These are phyloP conservation scores for Sporothrix dimorphospora DNA, from an alignment of 2,329 filamentous ascomycete species.

Conservation along the genomic window DNA sequence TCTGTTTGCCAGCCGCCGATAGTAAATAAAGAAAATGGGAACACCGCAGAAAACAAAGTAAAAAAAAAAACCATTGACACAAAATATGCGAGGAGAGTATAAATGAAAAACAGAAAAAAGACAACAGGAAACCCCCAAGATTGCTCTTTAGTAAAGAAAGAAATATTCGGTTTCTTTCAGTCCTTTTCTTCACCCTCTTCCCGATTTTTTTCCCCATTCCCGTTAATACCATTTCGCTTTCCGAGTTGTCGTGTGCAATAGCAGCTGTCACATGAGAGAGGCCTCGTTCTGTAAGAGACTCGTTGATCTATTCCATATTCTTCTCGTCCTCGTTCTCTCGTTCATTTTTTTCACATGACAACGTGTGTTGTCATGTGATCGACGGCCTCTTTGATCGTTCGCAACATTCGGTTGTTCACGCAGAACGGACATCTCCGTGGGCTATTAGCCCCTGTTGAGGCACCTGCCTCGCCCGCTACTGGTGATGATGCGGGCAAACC, in stretches of 20 bases:
- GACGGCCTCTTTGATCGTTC: constrained; percentile 63
- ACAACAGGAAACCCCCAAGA: constrained; percentile 1
- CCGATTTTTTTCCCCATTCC: not conserved
- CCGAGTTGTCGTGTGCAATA: not conserved
- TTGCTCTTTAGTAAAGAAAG: constrained; percentile 14
- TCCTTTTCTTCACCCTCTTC: not conserved
- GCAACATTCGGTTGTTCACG: constrained; percentile 63
- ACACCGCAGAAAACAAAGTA: not conserved
- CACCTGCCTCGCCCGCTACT: not conserved
- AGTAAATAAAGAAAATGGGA: not conserved
- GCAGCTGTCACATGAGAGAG: not conserved
- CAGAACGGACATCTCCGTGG: constrained; percentile 64
- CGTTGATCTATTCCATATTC: not conserved
- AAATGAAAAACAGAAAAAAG: not conserved
- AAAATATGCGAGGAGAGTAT: not conserved
- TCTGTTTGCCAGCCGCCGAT: constrained; percentile 14
- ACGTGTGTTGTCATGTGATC: constrained; percentile 66
- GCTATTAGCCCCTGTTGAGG: constrained; percentile 51
- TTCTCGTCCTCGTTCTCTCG: not conserved
- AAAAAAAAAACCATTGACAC: not conserved
- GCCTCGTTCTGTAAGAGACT: no score
- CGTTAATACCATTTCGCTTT: not conserved
- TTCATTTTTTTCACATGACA: constrained; percentile 39
- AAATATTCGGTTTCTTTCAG: not conserved
- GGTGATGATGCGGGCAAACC: not conserved